Evolutionary conservation across 2,329 filamentous ascomycete species (phyloP), one percentile per base, ranked within the genome.

Genomic region (Clonostachys solani): DNA sequence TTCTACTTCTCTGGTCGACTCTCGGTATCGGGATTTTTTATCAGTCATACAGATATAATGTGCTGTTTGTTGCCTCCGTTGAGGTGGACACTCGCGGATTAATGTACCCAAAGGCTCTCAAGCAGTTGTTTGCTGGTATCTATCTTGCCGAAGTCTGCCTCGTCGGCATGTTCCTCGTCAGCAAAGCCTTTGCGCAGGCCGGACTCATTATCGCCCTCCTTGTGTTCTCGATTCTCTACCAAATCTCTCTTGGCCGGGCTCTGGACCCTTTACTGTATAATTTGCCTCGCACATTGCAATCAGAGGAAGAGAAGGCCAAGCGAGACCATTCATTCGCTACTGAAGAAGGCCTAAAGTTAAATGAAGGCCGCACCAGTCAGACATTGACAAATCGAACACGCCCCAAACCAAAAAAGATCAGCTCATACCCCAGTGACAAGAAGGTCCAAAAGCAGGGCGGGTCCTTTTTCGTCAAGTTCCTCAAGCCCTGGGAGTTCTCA

Each of bases 41-140:
- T 65, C 75, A 89, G 46, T 86, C 88, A 45, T 95, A 90, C 71
- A 81, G 87, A 37, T 95, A 96, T 75, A 92, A 92, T 66, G 66
- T 96, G 46, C 73, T 96, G 23, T 96, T 89, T 62, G 87, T 92
- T 13, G 85, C 82, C 43, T 86, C 91, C 54, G 78, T 86, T 12
- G 75, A 83, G 51, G 83, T 95, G 52, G 92, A 97, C 60, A 96
- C 90, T 43, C 89, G 89, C 58, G 92, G 94, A 41, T 81, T 92
- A 17, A 83, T 90, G 57, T 96, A 96, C 60, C 87, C 90, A 2
- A 86, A 89, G 18, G 92, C 89, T 6, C 76, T 97, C 37, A 89
- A 96, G 71, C 92, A 97, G 51, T 78, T 94, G 34, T 81, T 92
- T 42, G 81, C 84, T 3, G 90, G 91, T 45, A 75, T 92, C 42